Evolutionary conservation across 179 eudicot species (phyloP), one percentile per base, ranked within the genome.

Genomic region (Carnegiea gigantea): DNA sequence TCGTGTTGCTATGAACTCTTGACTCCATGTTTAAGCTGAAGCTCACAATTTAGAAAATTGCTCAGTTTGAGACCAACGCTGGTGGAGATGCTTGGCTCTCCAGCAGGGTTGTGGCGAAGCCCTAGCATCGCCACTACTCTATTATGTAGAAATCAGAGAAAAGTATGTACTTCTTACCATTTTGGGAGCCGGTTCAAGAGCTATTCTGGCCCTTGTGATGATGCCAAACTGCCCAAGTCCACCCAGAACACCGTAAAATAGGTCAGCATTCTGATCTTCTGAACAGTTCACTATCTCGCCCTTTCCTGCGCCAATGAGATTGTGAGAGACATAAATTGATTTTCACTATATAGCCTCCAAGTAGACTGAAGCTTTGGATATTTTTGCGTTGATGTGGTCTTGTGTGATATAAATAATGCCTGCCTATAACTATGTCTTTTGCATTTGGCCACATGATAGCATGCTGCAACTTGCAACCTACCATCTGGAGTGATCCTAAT

Each of bases 151-250:
- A 44, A 70, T 36, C 43, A 15, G 57, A 67, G 51, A n/a, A 68
- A 70, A 5, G 24, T n/a, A 36, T 77, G 60, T 44, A 54, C 33
- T 70, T 53, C 82, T 24, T 88, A 92, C 98, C 93, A 46, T 93
- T 80, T 84, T 79, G 40, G 92, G 92, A 49, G 98, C 98, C 38
- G 91, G 90, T 82, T 90, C 92, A 15, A 95, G 86, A 57, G 93
- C 83, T 71, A 95, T 93, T 84, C 92, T 90, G 70, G 98, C 98
- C 59, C 88, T 85, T 18, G 97, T 92, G 62, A 95, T 93, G 86
- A 95, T 83, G 33, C 98, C 98, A 81, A 93, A 95, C 88, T 95
- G 98, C 12, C 98, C 98, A 64, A 95, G 89, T 73, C 98, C 98
- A 72, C 98, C 98, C 15, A 95, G 97, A 80, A 90, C 96, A 65